phyloP scores from a whole-genome alignment of 768 basidiomycete genomes.

The Tylopilus sp. region DNA sequence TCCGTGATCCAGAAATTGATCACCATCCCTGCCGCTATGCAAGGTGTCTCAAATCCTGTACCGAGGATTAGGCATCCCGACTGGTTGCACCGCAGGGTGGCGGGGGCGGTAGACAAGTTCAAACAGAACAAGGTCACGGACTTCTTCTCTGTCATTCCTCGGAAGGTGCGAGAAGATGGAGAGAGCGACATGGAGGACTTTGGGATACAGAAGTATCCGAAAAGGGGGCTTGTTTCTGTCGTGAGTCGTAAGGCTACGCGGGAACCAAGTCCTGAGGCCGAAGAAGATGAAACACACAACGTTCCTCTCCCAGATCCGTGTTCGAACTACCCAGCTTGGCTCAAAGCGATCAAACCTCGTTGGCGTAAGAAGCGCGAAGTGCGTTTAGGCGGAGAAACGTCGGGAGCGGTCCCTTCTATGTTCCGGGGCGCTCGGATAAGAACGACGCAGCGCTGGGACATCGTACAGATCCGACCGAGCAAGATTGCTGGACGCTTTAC shows the following conservation, averaged over 20 bases:
- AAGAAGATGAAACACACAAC: constrained; percentile 20
- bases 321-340: constrained; percentile 69
- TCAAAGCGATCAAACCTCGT: constrained; percentile 68
- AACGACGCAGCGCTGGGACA: constrained; percentile 79
- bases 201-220: constrained; percentile 23
- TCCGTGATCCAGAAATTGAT: constrained; percentile 99
- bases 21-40: constrained; percentile 98
- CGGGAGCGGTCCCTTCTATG: constrained; percentile 63
- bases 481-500: constrained; percentile 77
- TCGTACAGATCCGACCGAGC: constrained; percentile 84
- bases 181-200: constrained; percentile 64
- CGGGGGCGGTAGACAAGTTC: constrained; percentile 90
- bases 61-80: constrained; percentile 95
- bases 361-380: constrained; percentile 67
- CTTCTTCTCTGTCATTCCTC: constrained; percentile 57
- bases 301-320: constrained; percentile 59
- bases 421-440: constrained; percentile 61
- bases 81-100: constrained; percentile 91
- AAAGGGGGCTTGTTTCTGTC: constrained; percentile 47
- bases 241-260: constrained; percentile 49
- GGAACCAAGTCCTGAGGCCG: constrained; percentile 42
- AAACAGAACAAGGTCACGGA: constrained; percentile 97
- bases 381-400: constrained; percentile 39
- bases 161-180: constrained; percentile 6
- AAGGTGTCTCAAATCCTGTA: constrained; percentile 95